Conservation (phyloP, 306 rosid genomes). For the Oxytropis ochrocephala region DNA sequence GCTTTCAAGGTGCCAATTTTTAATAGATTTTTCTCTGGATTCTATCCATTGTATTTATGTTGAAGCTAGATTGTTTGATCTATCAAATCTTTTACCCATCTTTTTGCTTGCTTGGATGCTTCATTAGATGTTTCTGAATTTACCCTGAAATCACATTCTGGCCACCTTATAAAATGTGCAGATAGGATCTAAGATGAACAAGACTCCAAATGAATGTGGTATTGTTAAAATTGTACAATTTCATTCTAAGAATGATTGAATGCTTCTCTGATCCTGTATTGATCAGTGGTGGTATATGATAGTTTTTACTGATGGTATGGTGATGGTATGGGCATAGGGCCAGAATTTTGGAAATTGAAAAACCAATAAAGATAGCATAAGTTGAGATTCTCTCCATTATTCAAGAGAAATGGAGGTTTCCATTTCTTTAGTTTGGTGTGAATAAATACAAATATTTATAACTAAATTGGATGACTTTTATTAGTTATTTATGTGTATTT, state of each 20-base stretch:
- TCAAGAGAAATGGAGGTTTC: too few species aligned
- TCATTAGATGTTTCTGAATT: neutral
- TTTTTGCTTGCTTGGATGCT: neutral
- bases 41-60: neutral
- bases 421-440: too few species aligned
- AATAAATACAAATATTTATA: too few species aligned
- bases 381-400: too few species aligned
- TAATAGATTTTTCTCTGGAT: neutral
- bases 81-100: neutral
- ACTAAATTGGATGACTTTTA: too few species aligned
- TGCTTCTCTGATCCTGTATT: neutral
- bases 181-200: neutral
- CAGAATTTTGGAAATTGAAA: neutral
- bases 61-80: neutral
- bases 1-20: neutral
- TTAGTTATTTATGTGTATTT: too few species aligned
- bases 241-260: neutral
- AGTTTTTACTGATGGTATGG: neutral
- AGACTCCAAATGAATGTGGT: neutral
- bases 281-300: neutral
- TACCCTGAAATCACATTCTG: slow-evolving; percentile 1
- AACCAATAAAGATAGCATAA: neutral
- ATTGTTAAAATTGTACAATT: neutral
- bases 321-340: neutral
- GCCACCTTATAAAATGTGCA: neutral